Percentiles rank a stretch among this genome's conserved stretches.
These are phyloP conservation scores for Stellera chamaejasme DNA, from an alignment of 345 rosid genomes.

Conservation along the genomic window DNA sequence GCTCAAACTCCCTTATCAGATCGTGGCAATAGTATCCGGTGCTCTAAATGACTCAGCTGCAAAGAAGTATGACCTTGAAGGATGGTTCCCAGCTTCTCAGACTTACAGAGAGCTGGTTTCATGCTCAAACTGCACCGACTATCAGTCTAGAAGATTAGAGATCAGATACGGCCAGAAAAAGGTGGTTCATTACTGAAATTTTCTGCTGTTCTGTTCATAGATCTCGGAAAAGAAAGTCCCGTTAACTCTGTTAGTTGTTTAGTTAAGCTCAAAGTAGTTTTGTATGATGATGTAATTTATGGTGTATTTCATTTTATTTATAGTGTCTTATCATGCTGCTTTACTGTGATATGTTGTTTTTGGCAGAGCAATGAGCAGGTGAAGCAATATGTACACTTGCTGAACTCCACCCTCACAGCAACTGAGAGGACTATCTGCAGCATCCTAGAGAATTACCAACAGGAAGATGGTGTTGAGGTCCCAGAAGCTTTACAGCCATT, in stretches of 20 bases:
- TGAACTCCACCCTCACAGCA: constrained; percentile 92
- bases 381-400: constrained; percentile 74
- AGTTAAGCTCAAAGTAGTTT: too few relatives aligned
- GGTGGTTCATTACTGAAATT: constrained; percentile 26
- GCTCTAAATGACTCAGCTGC: constrained; percentile 95
- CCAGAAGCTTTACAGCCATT: constrained; percentile 58
- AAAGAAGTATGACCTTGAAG: constrained; percentile 92
- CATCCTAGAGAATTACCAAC: constrained; percentile 89
- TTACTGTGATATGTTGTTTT: background rate
- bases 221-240: too few relatives aligned
- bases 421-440: constrained; percentile 94
- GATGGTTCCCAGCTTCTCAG: constrained; percentile 88
- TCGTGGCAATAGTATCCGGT: constrained; percentile 87
- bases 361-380: constrained; percentile 72
- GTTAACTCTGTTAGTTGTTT: too few relatives aligned
- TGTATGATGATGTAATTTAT: too few relatives aligned
- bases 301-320: too few relatives aligned
- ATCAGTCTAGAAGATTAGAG: constrained; percentile 80
- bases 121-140: constrained; percentile 89
- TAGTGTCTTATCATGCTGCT: too few relatives aligned
- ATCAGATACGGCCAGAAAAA: constrained; percentile 91
- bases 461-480: constrained; percentile 69
- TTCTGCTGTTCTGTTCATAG: constrained; percentile 1
- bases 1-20: constrained; percentile 75
- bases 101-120: constrained; percentile 92